A percentile compares a stretch with the other conserved stretches of the same genome.
phyloP scores from a whole-genome alignment of 352 stramenopile genomes.

The Phytophthora colocasiae region DNA sequence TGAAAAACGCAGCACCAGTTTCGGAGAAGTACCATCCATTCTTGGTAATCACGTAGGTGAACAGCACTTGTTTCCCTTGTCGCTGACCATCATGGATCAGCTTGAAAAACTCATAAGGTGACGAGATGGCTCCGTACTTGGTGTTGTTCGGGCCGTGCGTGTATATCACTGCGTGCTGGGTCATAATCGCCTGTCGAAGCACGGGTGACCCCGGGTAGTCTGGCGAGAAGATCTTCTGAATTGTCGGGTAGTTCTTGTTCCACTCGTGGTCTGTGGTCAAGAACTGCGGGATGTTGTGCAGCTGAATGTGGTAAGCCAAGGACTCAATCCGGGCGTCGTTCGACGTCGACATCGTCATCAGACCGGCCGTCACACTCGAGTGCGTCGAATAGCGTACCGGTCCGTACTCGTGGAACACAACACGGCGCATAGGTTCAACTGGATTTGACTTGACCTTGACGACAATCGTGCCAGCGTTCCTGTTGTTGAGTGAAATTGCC shows the following conservation, averaged over 20 bases:
- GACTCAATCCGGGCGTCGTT: slow-evolving; percentile 42
- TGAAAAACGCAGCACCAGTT: slow-evolving; percentile 50
- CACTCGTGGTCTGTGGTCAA: slow-evolving; percentile 45
- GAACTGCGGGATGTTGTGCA: slow-evolving; percentile 46
- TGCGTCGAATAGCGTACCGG: slow-evolving; percentile 50
- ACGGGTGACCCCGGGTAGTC: slow-evolving; percentile 39
- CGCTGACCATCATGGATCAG: slow-evolving; percentile 43
- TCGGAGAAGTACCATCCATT: slow-evolving; percentile 56
- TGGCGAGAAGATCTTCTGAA: slow-evolving; percentile 49
- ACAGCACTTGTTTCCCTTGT: slow-evolving; percentile 43
- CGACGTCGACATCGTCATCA: slow-evolving; percentile 44
- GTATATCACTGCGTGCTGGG: slow-evolving; percentile 48
- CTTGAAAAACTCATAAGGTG: slow-evolving; percentile 45
- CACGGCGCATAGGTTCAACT: neutral
- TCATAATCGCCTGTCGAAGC: slow-evolving; percentile 46
- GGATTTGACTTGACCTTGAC: slow-evolving; percentile 44
- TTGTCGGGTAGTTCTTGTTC: slow-evolving; percentile 49
- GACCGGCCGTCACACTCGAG: slow-evolving; percentile 42
- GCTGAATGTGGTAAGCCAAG: slow-evolving; percentile 43
- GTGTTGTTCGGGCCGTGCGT: slow-evolving; percentile 40
- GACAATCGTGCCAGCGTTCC: slow-evolving; percentile 34
- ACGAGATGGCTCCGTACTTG: slow-evolving; percentile 33
- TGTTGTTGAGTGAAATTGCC: slow-evolving; percentile 28
- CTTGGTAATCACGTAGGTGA: slow-evolving; percentile 51
- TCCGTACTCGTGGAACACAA: slow-evolving; percentile 32